Evolutionary conservation across 768 basidiomycete genomes (phyloP), one percentile per base, ranked within the genome.

Genomic region (Kwoniella europaea): DNA sequence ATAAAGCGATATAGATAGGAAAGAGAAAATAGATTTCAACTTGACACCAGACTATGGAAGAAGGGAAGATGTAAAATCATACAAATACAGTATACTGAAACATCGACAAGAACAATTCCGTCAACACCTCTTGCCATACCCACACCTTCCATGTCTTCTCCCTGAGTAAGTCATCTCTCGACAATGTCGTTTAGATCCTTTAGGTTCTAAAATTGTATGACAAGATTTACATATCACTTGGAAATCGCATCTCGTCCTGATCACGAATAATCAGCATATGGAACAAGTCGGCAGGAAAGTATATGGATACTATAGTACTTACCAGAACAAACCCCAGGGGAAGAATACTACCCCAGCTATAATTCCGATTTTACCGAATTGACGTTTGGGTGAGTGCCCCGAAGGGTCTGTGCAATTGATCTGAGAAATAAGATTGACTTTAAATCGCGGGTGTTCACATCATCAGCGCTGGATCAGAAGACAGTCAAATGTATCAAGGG

Each of bases 301-400:
- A n/a, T n/a, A n/a, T n/a, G n/a, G n/a, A n/a, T n/a, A n/a, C n/a
- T n/a, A n/a, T n/a, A n/a, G n/a, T 15, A 61, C 70, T 71, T 6
- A 74, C 73, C 73, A 74, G 63, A 74, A 74, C 6, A 74, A 57
- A 50, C 73, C 70, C 69, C 66, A 74, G 9, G 73, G 73, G 70
- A 74, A 74, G 64, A 74, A 69, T n/a, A 67, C 67, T 57, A 74
- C 58, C 0, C 70, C 73, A 10, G 67, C 73, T 27, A 74, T 67
- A 46, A 74, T 74, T 2, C 73, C 69, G 3, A 65, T 50, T 15
- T 60, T 29, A 13, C 73, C 73, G 29, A 71, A 74, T 42, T 60
- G 55, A 20, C 44, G 65, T 59, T 69, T 73, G 5, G 35, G 53
- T 18, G 20, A 13, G 53, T 73, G 72, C 5, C 68, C 72, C 27